Evolutionary conservation across 2,329 filamentous ascomycete species (phyloP), one percentile per base, ranked within the genome.

Genomic region (Xylaria sp.): DNA sequence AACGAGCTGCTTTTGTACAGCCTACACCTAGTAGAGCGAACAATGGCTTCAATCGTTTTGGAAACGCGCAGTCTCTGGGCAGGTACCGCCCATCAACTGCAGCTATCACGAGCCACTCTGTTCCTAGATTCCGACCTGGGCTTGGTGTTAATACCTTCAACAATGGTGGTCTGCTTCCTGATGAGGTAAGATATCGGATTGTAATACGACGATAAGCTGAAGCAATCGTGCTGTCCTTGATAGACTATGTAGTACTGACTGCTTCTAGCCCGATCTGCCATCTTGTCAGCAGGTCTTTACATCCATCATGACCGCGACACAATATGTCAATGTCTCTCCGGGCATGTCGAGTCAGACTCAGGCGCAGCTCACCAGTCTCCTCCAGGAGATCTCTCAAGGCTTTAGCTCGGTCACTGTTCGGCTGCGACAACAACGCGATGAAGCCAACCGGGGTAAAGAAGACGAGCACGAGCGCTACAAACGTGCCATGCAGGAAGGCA

Each of bases 331-430:
- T 18, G 61, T 74, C 12, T 66, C 73, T 1, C 71, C 73, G 0
- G 74, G 74, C n/a, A 62, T 76, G 37, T 56, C 72, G 2, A 44
- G 44, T 1, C 63, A 70, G 0, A 57, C 65, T 7, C 69, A 72
- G 12, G 31, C 60, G 0, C 70, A 70, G n/a, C 72, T 77, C n/a
- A 63, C 61, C 2, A 54, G 58, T 2, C 60, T 76, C 23, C 25
- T 74, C 1, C 69, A 71, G 9, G 74, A 76, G 41, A 73, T 76
- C 12, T 67, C 69, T 3, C 75, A 76, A 28, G 57, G 73, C 20
- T 59, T 74, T 2, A 73, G 61, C 34, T 37, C 69, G 0, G 37
- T 59, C 6, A 63, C 71, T 1, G 28, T 59, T 5, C 63, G 65
- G 25, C 34, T 77, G 6, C 67, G 70, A 2, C 34, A 55, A 12